Conservation (phyloP, 345 rosid genomes). For the Bruguiera sexangula region DNA sequence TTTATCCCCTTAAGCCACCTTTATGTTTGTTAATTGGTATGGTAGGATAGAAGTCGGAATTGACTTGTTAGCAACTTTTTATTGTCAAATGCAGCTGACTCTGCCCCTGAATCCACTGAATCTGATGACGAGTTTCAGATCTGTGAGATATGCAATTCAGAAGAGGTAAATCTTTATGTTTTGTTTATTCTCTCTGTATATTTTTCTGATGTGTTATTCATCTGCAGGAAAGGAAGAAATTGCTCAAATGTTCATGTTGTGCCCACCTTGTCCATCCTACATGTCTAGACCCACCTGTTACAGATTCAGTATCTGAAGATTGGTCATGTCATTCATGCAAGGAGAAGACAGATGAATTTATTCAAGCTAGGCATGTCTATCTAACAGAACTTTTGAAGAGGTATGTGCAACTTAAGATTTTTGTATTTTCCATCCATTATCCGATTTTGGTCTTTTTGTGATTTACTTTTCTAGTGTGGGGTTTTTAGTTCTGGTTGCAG, state of each 20-base stretch:
- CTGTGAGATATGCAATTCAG: conserved; percentile 83
- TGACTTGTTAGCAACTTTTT: background rate
- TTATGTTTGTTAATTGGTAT: no score
- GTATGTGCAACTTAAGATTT: conserved; percentile 30
- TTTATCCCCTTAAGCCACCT: no score
- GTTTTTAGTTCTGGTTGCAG: conserved; percentile 1
- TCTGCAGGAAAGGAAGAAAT: conserved; percentile 81
- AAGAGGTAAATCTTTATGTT: conserved; percentile 59
- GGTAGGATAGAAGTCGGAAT: background rate
- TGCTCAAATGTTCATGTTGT: conserved; percentile 93
- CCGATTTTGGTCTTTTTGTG: background rate
- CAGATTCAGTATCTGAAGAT: conserved; percentile 59
- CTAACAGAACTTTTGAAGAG: conserved; percentile 66
- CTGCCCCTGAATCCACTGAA: conserved; percentile 72
- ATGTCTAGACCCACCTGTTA: conserved; percentile 83
- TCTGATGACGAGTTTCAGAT: conserved; percentile 99
- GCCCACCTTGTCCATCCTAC: conserved; percentile 81
- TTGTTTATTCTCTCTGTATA: conserved; percentile 7
- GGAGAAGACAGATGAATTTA: conserved; percentile 91
- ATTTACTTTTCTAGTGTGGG: conserved; percentile 3
- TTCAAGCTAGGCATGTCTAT: conserved; percentile 66
- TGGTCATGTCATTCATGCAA: conserved; percentile 97
- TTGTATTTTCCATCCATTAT: conserved; percentile 1
- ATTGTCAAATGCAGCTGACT: conserved; percentile 62
- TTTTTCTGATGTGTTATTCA: conserved; percentile 18